These are phyloP conservation scores for Amanita phalloides DNA, from an alignment of 768 basidiomycete genomes.

Conservation along the genomic window DNA sequence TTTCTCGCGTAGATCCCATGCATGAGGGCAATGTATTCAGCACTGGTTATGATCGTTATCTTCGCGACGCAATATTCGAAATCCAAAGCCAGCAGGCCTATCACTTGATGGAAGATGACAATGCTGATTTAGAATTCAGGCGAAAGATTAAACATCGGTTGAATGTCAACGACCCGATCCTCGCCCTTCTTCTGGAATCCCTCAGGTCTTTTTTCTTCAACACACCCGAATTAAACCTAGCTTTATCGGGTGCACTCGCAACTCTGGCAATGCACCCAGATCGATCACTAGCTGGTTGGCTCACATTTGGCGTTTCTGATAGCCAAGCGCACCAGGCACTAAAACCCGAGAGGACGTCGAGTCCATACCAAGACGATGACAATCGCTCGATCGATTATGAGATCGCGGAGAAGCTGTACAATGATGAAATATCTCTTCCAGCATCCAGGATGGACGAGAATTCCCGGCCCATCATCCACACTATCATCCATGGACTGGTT, in stretches of 20 bases:
- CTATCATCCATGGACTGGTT: slow-evolving; percentile 73
- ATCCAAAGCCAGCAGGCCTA: slow-evolving; percentile 61
- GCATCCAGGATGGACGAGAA: slow-evolving; percentile 62
- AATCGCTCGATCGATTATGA: slow-evolving; percentile 74
- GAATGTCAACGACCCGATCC: slow-evolving; percentile 66
- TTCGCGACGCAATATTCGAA: slow-evolving; percentile 59
- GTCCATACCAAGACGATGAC: slow-evolving; percentile 46
- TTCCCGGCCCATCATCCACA: slow-evolving; percentile 69
- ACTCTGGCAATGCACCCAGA: slow-evolving; percentile 78
- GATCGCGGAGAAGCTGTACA: slow-evolving; percentile 54
- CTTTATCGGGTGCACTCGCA: slow-evolving; percentile 74
- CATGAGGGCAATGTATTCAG: slow-evolving; percentile 67
- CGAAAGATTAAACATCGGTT: slow-evolving; percentile 60
- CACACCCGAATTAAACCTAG: slow-evolving; percentile 79
- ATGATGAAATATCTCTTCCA: slow-evolving; percentile 46
- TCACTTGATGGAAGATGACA: slow-evolving; percentile 29
- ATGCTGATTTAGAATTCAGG: slow-evolving; percentile 24
- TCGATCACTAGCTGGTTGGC: slow-evolving; percentile 81
- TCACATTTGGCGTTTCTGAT: slow-evolving; percentile 55
- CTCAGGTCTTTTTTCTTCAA: slow-evolving; percentile 78
- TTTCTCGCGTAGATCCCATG: slow-evolving; percentile 68
- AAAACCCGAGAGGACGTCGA: neutral
- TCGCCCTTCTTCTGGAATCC: slow-evolving; percentile 59
- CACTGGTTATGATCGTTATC: slow-evolving; percentile 78
- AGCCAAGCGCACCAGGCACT: slow-evolving; percentile 2